Evolutionary conservation across 2,329 filamentous ascomycete genomes (phyloP), one percentile per base, ranked within the genome.

Genomic region (Diaporthe citrichinensis): DNA sequence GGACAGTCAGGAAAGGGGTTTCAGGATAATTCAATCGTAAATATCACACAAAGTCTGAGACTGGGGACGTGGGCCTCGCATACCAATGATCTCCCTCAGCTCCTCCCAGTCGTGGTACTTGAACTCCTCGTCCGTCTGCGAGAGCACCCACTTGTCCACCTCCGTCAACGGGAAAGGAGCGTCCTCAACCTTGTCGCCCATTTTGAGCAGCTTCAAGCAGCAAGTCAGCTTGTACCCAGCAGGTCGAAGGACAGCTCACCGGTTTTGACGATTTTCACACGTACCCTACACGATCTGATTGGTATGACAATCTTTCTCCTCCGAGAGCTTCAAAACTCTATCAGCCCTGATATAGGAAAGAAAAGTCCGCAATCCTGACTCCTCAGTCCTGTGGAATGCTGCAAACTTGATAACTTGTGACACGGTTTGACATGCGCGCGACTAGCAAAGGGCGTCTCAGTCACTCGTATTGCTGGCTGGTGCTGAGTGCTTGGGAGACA

Each of bases 71-170:
- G 28, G 31, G 71, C n/a, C 51, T 25, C 36, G 78, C 88, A 80
- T 83, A 92, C 91, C 85, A 78, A 95, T 92, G 74, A 97, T 90
- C 14, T 90, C 85, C 81, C 89, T 91, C 77, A 97, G 89, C 74
- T 94, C 89, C 17, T 91, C 88, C 96, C 96, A 98, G 65, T 90
- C 88, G 83, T 96, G 92, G 59, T 88, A 88, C 76, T 88, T 85
- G 83, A 94, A 98, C 67, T 94, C 88, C 28, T 92, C 89, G 81
- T 98, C 95, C 0, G 90, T 91, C 78, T 89, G 87, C 41, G 90
- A 90, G 23, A 92, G 83, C 49, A 92, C 85, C 87, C 86, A 89
- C 81, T 84, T 89, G 81, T 92, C 91, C 55, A 87, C 83, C 3
- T 90, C 90, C 0, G 90, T 92, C 77, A 92, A 82, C n/a, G 89